Percentiles rank a stretch among this genome's conserved stretches.
These are phyloP conservation scores for Sporothrix mexicana DNA, from an alignment of 2,329 filamentous ascomycete genomes.

Conservation along the genomic window DNA sequence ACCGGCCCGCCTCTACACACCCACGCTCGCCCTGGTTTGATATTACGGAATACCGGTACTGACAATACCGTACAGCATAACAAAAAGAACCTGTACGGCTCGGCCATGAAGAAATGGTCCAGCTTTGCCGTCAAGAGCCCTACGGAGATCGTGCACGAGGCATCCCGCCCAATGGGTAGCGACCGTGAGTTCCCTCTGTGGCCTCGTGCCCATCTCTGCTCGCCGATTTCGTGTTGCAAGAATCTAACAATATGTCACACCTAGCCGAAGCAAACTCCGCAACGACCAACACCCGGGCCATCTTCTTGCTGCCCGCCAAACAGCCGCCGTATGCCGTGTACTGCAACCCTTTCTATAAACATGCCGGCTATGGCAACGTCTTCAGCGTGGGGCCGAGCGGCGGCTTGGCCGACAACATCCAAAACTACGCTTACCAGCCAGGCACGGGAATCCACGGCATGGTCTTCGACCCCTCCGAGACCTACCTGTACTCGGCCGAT, in stretches of 20 bases:
- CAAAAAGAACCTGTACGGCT: constrained; percentile 84
- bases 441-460: constrained; percentile 79
- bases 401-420: constrained; percentile 66
- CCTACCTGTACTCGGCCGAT: constrained; percentile 79
- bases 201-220: neutral
- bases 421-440: constrained; percentile 74
- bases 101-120: constrained; percentile 93
- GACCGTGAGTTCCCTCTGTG: constrained; percentile 63
- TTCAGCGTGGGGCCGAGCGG: constrained; percentile 67
- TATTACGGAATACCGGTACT: constrained; percentile 29
- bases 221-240: neutral
- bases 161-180: constrained; percentile 75
- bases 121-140: constrained; percentile 79
- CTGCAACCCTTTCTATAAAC: constrained; percentile 87
- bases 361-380: constrained; percentile 81
- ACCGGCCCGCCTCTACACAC: neutral
- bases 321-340: constrained; percentile 82
- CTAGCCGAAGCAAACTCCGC: constrained; percentile 70
- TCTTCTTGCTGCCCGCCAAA: constrained; percentile 82
- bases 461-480: constrained; percentile 77
- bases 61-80: constrained; percentile 62
- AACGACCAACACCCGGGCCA: constrained; percentile 83
- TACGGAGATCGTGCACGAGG: constrained; percentile 75
- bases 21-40: too few species aligned
- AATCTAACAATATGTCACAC: neutral